Evolutionary conservation across 2,329 filamentous ascomycete genomes (phyloP), one percentile per base, ranked within the genome.

Genomic region (Sodiomyces alkalinus): DNA sequence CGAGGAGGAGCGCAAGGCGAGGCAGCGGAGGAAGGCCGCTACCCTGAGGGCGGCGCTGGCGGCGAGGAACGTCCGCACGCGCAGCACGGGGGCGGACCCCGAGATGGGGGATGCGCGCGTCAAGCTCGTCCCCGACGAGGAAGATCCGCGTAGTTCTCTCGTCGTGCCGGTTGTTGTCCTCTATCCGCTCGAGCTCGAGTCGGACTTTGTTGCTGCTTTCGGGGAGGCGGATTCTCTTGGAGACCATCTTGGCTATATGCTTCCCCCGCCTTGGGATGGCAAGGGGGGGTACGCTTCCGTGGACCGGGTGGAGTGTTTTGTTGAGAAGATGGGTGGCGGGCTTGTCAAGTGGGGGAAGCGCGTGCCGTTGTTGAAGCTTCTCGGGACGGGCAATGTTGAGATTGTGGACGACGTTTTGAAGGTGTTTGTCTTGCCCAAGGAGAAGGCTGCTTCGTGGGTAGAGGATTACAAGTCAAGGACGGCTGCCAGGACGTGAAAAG

Each of bases 261-360:
- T 98, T 33, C 87, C 86, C 3, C 53, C 85, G 43, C 83, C 85
- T 9, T 98, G 90, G 90, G 90, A 96, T 43, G 45, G 51, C 11
- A 57, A 64, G 34, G 53, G 64, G 2, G 73, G 73, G 43, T 94
- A 93, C 51, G n/a, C n/a, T n/a, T 67, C 58, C 1, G 41, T 63
- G 1, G 60, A 61, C 1, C 60, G 54, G 1, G 81, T 93, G 4
- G 85, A 93, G 41, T 90, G 82, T 44, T 96, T 82, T 51, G 78
- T 92, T 61, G 85, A 94, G 59, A 96, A 85, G 0, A 55, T 56
- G 4, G 59, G 62, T 0, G 85, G 85, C 0, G 85, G 86, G 0
- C 51, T 98, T 42, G 71, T 93, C 43, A 94, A 92, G 58, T 75
- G 86, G 14, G 87, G 90, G 26, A 86, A 81, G 66, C 90, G 87